Base-by-base conservation (phyloP, 2,329 filamentous ascomycete species). In the Chaetomium strumarium region DNA sequence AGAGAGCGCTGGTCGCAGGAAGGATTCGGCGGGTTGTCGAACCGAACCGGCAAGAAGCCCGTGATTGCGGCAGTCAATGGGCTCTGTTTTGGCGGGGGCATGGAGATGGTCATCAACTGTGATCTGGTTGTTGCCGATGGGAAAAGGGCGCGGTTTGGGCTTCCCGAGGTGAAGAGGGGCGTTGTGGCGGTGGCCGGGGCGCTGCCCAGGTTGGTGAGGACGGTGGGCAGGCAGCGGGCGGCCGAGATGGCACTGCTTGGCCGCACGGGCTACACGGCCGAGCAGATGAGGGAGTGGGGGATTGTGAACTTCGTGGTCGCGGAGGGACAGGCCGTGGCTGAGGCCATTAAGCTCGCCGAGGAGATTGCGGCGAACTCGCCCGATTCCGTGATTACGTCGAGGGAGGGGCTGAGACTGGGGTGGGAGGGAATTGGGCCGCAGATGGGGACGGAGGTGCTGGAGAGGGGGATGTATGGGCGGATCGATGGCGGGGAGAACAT, bases 61-160 rank as follows among this genome's bases (percentile, higher is more conserved):
- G 75, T 92, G 51, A 78, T 92, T 29, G 85, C 83, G 1, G 88
- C 87, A 1, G 84, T 91, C 17, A 88, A 90, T 63, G 88, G 88
- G 7, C 72, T 86, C 16, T 87, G 85, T 53, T 76, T 88, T 42
- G 88, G 88, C 34, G 88, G 87, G 49, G 88, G 86, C 1, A 84
- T 87, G 68, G 88, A 92, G 72, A 88, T 90, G 71, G 76, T 81
- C 12, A 72, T 86, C 45, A 89, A 90, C 68, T 80, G 78, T 57
- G 88, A 93, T 71, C 70, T 92, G 52, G 77, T 90, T 2, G 67
- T 91, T 31, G 85, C 86, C 3, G 71, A 54, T 9, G 40, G 75
- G 2, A 64, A 70, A 3, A 63, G 66, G 12, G 85, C 86, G 0
- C 71, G 68, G 24, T 90, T 92, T 63, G 80, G 77, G 1, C 72